Base-by-base conservation (phyloP, 2,329 filamentous ascomycete species). In the Fusarium sterilihyphosum region DNA sequence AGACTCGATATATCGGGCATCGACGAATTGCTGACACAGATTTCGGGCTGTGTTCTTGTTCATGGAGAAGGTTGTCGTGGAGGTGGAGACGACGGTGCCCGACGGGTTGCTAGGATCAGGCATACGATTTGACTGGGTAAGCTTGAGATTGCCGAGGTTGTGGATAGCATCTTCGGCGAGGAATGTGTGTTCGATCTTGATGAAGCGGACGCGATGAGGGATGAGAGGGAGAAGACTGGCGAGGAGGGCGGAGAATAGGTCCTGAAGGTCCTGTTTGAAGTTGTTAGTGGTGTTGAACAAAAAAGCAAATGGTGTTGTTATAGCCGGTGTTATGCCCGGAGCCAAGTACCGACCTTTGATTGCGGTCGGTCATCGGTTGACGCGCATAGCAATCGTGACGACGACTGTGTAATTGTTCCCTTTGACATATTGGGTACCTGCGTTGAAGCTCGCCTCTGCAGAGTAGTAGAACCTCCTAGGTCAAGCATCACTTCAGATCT, bases 1-100 rank as follows among this genome's bases (percentile, higher is more conserved):
- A 7, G 95, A 94, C 84, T 98, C 96, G 64, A 98, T 95, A 82
- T 98, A 97, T 65, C 96, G 90, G 61, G 96, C 96, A 79, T 98
- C 96, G 70, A 98, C 89, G 78, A 98, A 98, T 47, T 95, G 92
- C 81, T 97, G 94, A 82, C 96, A 98, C 65, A 98, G 95, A 6
- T 94, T 96, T 65, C 95, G 90, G 38, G 96, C 96, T 95, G 98
- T 98, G 81, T 98, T 96, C 83, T 95, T 96, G 59, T 96, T 96
- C 96, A 99, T 99, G 70, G 96, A 98, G 82, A 98, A 99, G 6
- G 96, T 98, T 1, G 96, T 98, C 0, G 96, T 98, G 0, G 96
- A 98, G 1, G 96, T 99, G 0, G 96, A 98, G 3, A 96, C 98
- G 46, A 99, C 96, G 77, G 98, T 98, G 75, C 96, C 90, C 24